A percentile compares a stretch with the other conserved stretches of the same genome.
These are phyloP conservation scores for Daldinia decipiens DNA, from an alignment of 495 filamentous ascomycete species.

Conservation along the genomic window DNA sequence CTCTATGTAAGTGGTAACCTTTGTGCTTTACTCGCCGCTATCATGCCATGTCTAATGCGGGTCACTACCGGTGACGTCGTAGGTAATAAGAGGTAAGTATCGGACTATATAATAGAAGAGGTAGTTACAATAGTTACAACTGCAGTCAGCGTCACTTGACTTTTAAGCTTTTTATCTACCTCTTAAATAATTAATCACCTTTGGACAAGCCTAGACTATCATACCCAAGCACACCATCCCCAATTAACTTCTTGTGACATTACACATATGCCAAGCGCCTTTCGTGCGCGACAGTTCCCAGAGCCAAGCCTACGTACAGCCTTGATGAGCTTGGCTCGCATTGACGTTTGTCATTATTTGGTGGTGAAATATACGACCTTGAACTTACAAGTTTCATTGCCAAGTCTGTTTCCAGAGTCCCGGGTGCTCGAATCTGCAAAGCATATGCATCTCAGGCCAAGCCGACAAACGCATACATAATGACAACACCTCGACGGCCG, in stretches of 20 bases:
- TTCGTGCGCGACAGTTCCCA: slow-evolving; percentile 30
- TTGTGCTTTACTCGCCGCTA: neutral
- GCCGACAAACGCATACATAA: slow-evolving; percentile 31
- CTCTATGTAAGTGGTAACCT: neutral
- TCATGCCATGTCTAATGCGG: neutral
- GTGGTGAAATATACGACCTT: slow-evolving; percentile 30
- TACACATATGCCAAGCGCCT: slow-evolving; percentile 42
- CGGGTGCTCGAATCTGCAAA: slow-evolving; percentile 42
- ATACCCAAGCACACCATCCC: slow-evolving; percentile 40
- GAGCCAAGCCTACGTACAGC: slow-evolving; percentile 31
- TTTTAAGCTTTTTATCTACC: slow-evolving; percentile 32
- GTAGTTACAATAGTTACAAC: slow-evolving; percentile 17
- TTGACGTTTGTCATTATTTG: slow-evolving; percentile 35
- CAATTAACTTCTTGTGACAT: slow-evolving; percentile 45
- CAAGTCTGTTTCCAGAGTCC: slow-evolving; percentile 47
- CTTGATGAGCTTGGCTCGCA: slow-evolving; percentile 42
- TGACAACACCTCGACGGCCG: slow-evolving; percentile 21
- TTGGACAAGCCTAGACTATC: slow-evolving; percentile 12
- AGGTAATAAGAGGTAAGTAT: neutral
- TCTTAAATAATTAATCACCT: slow-evolving; percentile 21
- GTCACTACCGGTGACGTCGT: slow-evolving; percentile 37
- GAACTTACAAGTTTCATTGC: slow-evolving; percentile 44
- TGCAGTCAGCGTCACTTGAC: slow-evolving; percentile 41
- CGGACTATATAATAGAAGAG: neutral
- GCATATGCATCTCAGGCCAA: slow-evolving; percentile 41